Evolutionary conservation across 345 rosid species (phyloP), one percentile per base, ranked within the genome.

Genomic region (Citrus trifoliata): DNA sequence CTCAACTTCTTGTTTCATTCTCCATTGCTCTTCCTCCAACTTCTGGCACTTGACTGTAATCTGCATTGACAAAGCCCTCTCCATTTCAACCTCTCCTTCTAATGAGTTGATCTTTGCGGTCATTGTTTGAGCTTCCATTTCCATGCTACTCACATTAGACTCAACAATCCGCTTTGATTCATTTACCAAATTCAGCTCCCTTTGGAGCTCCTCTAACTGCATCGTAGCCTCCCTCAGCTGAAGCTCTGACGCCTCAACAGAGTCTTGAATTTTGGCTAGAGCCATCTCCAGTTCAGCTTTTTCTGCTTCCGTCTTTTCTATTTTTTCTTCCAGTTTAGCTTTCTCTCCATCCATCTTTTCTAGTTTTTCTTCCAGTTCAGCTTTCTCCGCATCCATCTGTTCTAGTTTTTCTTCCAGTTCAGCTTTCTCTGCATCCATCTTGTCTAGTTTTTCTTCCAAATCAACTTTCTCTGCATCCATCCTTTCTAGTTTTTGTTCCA

Each of bases 11-110:
- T 86, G 84, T 74, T 80, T 82, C 79, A 66, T 88, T 69, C 86
- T 86, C 32, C 76, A 80, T 27, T 91, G 88, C 82, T 93, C 94
- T 81, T 93, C 91, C 83, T 95, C 97, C 79, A 95, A 73, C 70
- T 76, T 82, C 78, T 82, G 87, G 74, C 88, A 89, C 88, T 93
- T 95, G 79, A 69, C 78, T 13, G 76, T 79, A 24, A 86, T 87
- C 83, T 87, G 88, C 32, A 77, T 82, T 5, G 88, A 89, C 56
- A 80, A 66, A 65, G 82, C 84, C 85, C 86, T 93, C 83, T 91
- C 92, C 75, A 84, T 89, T 70, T 80, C 78, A 25, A 89, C 76
- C 75, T 93, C 96, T 67, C 83, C 89, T 83, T 93, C 87, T 66
- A 95, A 79, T 21, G 80, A 85, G 46, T 84, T 79, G 3, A 92